phyloP scores from a whole-genome alignment of 768 basidiomycete genomes.

The Mycena epipterygia region DNA sequence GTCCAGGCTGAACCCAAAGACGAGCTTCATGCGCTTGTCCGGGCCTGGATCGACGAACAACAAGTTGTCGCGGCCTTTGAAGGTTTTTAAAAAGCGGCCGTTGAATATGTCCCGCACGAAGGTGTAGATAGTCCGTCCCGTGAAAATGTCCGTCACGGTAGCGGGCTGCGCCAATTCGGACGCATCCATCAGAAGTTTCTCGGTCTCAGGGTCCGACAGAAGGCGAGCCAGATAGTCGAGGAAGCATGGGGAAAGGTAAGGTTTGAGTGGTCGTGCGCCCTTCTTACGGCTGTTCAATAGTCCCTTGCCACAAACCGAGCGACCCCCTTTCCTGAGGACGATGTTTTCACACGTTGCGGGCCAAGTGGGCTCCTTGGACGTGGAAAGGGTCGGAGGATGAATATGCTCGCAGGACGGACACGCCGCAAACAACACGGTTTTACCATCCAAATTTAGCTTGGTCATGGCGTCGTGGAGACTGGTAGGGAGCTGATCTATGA shows the following conservation, averaged over 20 bases:
- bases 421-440: slow-evolving; percentile 8
- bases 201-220: no score
- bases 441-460: no score
- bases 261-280: slow-evolving; percentile 15
- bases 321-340: not conserved
- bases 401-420: slow-evolving; percentile 23
- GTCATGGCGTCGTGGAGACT: no score
- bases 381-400: slow-evolving; percentile 1
- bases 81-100: slow-evolving; percentile 28
- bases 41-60: no score
- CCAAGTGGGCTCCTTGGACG: no score
- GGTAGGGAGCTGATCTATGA: no score
- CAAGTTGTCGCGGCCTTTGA: not conserved
- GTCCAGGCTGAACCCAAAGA: no score
- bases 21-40: no score
- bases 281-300: slow-evolving; percentile 4
- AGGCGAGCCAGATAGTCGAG: no score
- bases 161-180: not conserved
- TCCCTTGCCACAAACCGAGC: not conserved
- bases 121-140: slow-evolving; percentile 28
- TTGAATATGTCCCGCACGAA: no score
- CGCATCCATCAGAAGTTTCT: no score
- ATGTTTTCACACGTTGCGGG: no score
- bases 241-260: slow-evolving; percentile 10
- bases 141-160: slow-evolving; percentile 9